phyloP scores from a whole-genome alignment of 2,329 filamentous ascomycete species.

The Arthroderma sp. region DNA sequence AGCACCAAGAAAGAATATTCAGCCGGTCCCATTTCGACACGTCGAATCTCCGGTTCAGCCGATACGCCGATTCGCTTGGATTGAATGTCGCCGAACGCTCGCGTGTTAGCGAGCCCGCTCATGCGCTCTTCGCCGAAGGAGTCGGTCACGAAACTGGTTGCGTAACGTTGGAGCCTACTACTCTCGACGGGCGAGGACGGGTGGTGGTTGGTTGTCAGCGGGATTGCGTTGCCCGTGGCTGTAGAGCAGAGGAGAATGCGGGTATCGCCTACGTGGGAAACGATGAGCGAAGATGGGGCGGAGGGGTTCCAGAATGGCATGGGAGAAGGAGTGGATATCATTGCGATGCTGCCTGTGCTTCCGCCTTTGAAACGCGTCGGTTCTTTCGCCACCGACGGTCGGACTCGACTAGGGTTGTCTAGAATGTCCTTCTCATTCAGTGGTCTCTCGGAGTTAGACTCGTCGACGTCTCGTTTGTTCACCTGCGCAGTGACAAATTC shows the following conservation, averaged over 20 bases:
- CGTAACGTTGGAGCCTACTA: conserved; percentile 70
- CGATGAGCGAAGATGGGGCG: conserved; percentile 67
- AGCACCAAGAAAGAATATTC: conserved; percentile 85
- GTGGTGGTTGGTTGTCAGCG: conserved; percentile 83
- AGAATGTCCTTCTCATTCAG: conserved; percentile 78
- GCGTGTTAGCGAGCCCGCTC: conserved; percentile 81
- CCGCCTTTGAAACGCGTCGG: conserved; percentile 75
- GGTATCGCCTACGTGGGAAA: conserved; percentile 88
- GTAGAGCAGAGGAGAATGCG: conserved; percentile 83
- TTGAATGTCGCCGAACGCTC: conserved; percentile 83
- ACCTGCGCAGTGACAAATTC: conserved; percentile 90
- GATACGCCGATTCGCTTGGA: conserved; percentile 88
- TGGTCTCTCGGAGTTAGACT: conserved; percentile 57
- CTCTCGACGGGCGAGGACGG: conserved; percentile 77
- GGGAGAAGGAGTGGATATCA: conserved; percentile 84
- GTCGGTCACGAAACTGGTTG: conserved; percentile 78
- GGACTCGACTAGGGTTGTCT: conserved; percentile 43
- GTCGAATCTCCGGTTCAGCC: conserved; percentile 78
- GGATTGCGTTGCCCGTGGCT: conserved; percentile 61
- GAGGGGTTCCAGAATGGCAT: conserved; percentile 92
- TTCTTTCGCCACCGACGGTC: conserved; percentile 50
- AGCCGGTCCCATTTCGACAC: conserved; percentile 64
- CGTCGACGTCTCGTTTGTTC: conserved; percentile 58
- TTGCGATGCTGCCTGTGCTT: conserved; percentile 75
- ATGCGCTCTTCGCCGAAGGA: conserved; percentile 97